Percentiles rank a stretch among this genome's conserved stretches.
These are phyloP conservation scores for Priceomyces melissophilus DNA, from an alignment of 805 yeast species.

Conservation along the genomic window DNA sequence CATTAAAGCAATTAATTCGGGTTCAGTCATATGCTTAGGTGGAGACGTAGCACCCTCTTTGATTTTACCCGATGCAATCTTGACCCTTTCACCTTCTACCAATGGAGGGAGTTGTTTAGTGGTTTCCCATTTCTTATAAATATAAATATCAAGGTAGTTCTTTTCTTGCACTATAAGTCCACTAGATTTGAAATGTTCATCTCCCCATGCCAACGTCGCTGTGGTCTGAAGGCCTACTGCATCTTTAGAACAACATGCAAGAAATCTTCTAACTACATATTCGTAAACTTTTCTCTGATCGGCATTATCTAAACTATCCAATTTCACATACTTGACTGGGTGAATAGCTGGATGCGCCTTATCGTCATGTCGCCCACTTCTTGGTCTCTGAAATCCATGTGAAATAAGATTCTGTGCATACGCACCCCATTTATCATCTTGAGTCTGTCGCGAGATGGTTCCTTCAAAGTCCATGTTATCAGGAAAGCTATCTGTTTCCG, in stretches of 20 bases:
- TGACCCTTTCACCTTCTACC: slow-evolving; percentile 51
- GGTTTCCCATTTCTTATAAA: slow-evolving; percentile 76
- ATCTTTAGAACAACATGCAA: slow-evolving; percentile 90
- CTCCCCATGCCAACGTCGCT: slow-evolving; percentile 70
- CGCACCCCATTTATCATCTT: slow-evolving; percentile 61
- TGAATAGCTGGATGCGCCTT: slow-evolving; percentile 99
- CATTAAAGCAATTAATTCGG: slow-evolving; percentile 90
- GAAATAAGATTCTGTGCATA: slow-evolving; percentile 50
- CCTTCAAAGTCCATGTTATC: slow-evolving; percentile 63
- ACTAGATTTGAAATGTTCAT: slow-evolving; percentile 65
- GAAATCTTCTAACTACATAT: slow-evolving; percentile 76
- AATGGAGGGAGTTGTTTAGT: slow-evolving; percentile 63
- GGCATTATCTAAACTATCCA: slow-evolving; percentile 20
- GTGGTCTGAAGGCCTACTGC: slow-evolving; percentile 74
- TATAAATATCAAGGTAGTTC: slow-evolving; percentile 79
- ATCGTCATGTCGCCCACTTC: slow-evolving; percentile 83
- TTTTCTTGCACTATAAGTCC: slow-evolving; percentile 72
- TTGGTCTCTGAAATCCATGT: slow-evolving; percentile 58
- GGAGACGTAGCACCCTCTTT: slow-evolving; percentile 75
- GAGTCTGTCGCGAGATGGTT: slow-evolving; percentile 59
- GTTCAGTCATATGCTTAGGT: slow-evolving; percentile 82
- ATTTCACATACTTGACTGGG: slow-evolving; percentile 58
- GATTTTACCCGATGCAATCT: slow-evolving; percentile 55
- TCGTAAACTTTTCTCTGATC: slow-evolving; percentile 77
- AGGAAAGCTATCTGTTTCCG: slow-evolving; percentile 92